Conservation (phyloP, 257 asterid species). For the Solanum appendiculatum region DNA sequence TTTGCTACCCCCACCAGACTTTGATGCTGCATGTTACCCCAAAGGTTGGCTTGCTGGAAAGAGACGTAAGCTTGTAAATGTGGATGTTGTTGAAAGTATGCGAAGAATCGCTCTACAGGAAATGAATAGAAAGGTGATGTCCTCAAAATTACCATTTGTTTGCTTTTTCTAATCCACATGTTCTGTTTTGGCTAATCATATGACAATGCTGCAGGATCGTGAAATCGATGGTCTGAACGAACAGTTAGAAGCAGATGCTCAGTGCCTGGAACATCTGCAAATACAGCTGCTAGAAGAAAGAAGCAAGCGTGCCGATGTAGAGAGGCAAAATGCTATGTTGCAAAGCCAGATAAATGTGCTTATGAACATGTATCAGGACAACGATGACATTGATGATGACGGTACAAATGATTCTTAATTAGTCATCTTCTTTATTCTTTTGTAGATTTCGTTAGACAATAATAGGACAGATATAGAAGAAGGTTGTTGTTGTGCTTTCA, state of each 20-base stretch:
- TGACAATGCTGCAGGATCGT: slow-evolving; percentile 58
- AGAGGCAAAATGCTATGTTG: slow-evolving; percentile 71
- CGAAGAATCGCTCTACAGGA: slow-evolving; percentile 90
- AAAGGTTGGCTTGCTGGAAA: slow-evolving; percentile 94
- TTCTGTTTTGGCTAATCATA: not conserved
- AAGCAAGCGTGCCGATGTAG: slow-evolving; percentile 80
- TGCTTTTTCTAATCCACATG: not conserved
- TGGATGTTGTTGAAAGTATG: slow-evolving; percentile 97
- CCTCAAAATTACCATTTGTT: not conserved
- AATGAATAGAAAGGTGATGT: slow-evolving; percentile 84
- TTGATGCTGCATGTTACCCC: slow-evolving; percentile 74
- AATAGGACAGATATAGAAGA: not conserved
- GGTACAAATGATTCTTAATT: slow-evolving; percentile 29
- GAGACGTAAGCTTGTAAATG: slow-evolving; percentile 91
- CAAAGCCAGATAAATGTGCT: slow-evolving; percentile 76
- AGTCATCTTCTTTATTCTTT: not conserved
- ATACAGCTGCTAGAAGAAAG: slow-evolving; percentile 85
- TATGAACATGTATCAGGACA: slow-evolving; percentile 88
- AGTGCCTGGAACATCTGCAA: slow-evolving; percentile 82
- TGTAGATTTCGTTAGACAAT: not conserved
- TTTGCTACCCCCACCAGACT: slow-evolving; percentile 90
- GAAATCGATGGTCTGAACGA: slow-evolving; percentile 89
- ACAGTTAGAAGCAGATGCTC: slow-evolving; percentile 84
- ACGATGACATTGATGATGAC: slow-evolving; percentile 47
- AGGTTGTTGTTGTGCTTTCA: not conserved